phyloP scores from a whole-genome alignment of 179 eudicot genomes.

The Amaranthus tricolor region DNA sequence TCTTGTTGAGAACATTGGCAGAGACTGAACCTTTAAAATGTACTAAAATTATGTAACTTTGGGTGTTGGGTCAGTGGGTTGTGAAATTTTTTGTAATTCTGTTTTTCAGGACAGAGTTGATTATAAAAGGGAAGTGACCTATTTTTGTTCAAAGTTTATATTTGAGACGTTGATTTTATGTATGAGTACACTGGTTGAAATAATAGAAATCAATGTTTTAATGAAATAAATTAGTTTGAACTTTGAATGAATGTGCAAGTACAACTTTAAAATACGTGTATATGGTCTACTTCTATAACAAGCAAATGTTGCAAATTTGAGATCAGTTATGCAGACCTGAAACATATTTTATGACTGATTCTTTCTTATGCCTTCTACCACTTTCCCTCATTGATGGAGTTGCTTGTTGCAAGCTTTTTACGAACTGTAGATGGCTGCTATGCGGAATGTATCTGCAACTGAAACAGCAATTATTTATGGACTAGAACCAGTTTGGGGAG shows the following conservation, averaged over 20 bases:
- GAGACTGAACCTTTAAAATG: background rate
- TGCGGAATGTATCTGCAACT: constrained; percentile 68
- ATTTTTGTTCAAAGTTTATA: too few species aligned
- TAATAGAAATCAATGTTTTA: too few species aligned
- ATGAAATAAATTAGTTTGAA: too few species aligned
- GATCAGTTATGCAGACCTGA: background rate
- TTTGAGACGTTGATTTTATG: too few species aligned
- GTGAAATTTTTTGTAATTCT: background rate
- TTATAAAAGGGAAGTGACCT: too few species aligned
- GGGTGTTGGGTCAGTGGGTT: background rate
- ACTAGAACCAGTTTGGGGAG: constrained; percentile 75
- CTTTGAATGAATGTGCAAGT: too few species aligned
- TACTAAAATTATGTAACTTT: too few species aligned
- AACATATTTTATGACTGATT: background rate
- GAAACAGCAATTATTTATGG: constrained; percentile 68
- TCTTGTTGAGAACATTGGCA: background rate
- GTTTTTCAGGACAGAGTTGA: too few species aligned
- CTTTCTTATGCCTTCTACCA: background rate
- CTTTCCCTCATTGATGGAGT: background rate
- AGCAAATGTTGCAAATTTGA: too few species aligned
- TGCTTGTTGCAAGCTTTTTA: background rate
- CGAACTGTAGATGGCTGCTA: constrained; percentile 56
- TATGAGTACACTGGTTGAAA: too few species aligned
- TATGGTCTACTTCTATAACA: too few species aligned
- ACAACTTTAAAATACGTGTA: too few species aligned